phyloP scores from a whole-genome alignment of 2,329 filamentous ascomycete genomes.

The Talaromyces amestolkiae region DNA sequence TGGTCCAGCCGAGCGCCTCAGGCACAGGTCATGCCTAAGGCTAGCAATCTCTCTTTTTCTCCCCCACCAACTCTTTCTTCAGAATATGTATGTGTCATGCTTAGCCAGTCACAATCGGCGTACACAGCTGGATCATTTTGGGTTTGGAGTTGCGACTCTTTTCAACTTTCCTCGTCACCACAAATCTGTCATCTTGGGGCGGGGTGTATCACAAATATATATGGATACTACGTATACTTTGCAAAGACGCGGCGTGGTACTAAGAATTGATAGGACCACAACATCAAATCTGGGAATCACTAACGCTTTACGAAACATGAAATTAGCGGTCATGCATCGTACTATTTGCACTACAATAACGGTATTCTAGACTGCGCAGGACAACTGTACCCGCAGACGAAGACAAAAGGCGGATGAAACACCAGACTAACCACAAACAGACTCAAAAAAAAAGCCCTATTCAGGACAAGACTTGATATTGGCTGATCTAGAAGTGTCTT shows the following conservation, averaged over 20 bases:
- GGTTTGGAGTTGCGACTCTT: neutral
- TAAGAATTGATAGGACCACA: neutral
- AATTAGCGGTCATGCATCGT: neutral
- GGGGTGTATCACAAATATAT: neutral
- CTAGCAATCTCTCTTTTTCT: no score
- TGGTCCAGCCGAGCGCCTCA: neutral
- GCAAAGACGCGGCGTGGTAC: neutral
- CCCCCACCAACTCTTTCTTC: no score
- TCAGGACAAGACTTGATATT: neutral
- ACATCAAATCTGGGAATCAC: neutral
- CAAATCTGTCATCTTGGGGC: neutral
- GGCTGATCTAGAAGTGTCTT: neutral
- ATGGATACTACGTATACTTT: neutral
- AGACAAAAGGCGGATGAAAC: neutral
- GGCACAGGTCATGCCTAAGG: no score
- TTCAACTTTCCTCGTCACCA: neutral
- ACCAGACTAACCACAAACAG: neutral
- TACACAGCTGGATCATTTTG: no score
- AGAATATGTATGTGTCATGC: no score
- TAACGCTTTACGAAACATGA: neutral
- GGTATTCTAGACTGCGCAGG: neutral
- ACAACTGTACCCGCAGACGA: neutral
- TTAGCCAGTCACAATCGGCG: no score
- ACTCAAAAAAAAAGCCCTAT: neutral
- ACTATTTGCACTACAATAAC: neutral